Percentiles rank a stretch among this genome's conserved stretches.
phyloP scores from a whole-genome alignment of 225 moss, liverwort and hornwort genomes.

The Takakia lepidozioides region DNA sequence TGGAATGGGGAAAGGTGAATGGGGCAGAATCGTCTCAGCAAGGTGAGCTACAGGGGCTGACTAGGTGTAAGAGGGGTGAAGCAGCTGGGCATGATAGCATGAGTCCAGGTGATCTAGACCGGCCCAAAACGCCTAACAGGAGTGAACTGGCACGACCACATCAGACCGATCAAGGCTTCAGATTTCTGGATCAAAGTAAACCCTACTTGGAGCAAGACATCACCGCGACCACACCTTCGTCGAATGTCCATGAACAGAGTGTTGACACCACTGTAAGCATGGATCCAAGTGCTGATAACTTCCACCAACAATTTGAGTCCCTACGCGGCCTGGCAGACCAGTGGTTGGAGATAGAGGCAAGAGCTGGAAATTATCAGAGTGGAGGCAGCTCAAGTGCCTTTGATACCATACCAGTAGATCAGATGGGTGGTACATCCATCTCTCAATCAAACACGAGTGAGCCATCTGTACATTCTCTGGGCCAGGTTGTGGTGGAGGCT shows the following conservation, averaged over 20 bases:
- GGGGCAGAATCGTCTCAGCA: slow-evolving; percentile 19
- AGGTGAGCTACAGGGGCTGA: slow-evolving; percentile 21
- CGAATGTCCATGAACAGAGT: not conserved
- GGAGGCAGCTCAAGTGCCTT: no score
- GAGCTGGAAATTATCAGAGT: slow-evolving; percentile 32
- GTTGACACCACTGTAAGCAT: slow-evolving; percentile 6
- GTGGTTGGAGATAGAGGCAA: slow-evolving; percentile 48
- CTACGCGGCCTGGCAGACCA: slow-evolving; percentile 50
- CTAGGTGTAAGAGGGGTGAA: not conserved
- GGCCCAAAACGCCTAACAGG: no score
- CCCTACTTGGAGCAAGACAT: not conserved
- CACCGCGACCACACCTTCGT: not conserved
- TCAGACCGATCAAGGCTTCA: not conserved
- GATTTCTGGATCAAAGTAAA: not conserved
- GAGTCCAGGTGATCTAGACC: not conserved
- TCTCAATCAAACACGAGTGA: slow-evolving; percentile 21
- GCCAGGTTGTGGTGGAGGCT: no score
- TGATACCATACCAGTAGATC: slow-evolving; percentile 15
- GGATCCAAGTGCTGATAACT: slow-evolving; percentile 22
- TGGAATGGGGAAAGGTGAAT: slow-evolving; percentile 13
- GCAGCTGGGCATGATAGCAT: not conserved
- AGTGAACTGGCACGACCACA: no score
- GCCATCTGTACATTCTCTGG: slow-evolving; percentile 9
- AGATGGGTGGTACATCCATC: slow-evolving; percentile 10
- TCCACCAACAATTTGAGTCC: slow-evolving; percentile 40